Conservation (phyloP, 495 filamentous ascomycete genomes). For the Penicillium angulare region DNA sequence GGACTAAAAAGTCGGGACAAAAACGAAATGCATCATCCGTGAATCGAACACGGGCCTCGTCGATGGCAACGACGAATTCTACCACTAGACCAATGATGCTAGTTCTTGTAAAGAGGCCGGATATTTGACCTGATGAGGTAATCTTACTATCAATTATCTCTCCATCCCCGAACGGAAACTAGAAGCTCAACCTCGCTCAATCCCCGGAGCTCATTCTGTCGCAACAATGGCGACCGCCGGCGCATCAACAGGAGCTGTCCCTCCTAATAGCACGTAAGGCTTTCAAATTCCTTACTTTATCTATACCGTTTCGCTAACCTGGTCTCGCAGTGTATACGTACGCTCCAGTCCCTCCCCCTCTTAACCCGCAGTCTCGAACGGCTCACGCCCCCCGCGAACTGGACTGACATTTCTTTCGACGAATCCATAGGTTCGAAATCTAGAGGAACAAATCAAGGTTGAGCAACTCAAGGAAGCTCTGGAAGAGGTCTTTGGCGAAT, state of each 20-base stretch:
- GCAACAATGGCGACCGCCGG: conserved; percentile 41
- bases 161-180: conserved; percentile 5
- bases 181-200: conserved; percentile 22
- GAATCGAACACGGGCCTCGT: conserved; percentile 60
- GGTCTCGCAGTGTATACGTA: conserved; percentile 52
- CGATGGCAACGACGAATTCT: conserved; percentile 61
- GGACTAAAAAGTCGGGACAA: conserved; percentile 18
- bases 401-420: conserved; percentile 3
- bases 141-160: not conserved
- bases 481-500: conserved; percentile 80
- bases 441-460: conserved; percentile 89
- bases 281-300: not conserved
- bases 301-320: conserved; percentile 16
- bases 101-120: not conserved
- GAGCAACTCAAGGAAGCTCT: conserved; percentile 74
- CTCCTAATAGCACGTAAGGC: conserved; percentile 52
- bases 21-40: conserved; percentile 49
- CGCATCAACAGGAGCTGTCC: conserved; percentile 23
- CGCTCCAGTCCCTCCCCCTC: conserved; percentile 16
- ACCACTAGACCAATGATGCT: conserved; percentile 60
- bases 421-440: conserved; percentile 69
- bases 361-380: conserved; percentile 14
- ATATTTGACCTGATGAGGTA: not conserved
- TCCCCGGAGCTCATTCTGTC: conserved; percentile 25
- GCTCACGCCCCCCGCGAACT: conserved; percentile 16